These are phyloP conservation scores for Crithidia expoeki DNA, from an alignment of 208 protist genomes.

Conservation along the genomic window DNA sequence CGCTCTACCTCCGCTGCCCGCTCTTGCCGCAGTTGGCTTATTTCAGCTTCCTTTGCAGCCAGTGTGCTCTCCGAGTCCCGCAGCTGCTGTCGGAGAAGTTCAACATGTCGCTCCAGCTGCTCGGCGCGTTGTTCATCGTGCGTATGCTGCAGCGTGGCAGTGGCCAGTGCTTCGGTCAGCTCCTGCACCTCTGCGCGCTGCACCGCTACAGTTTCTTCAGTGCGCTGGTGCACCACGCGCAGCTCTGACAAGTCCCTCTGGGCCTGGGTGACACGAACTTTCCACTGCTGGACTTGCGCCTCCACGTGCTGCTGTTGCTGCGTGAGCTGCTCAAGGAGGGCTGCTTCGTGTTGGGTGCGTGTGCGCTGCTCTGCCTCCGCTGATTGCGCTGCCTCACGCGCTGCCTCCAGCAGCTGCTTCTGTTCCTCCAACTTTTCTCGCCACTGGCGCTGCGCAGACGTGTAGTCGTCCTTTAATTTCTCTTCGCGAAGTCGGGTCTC, in stretches of 20 bases:
- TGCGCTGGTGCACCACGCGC: constrained; percentile 30
- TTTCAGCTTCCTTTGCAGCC: constrained; percentile 20
- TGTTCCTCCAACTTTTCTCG: constrained; percentile 33
- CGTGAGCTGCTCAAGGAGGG: neutral
- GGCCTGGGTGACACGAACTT: constrained; percentile 10
- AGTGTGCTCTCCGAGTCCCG: constrained; percentile 16
- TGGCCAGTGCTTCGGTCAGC: constrained; percentile 23
- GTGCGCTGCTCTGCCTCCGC: constrained; percentile 8
- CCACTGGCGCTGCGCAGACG: constrained; percentile 22
- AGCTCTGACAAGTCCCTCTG: constrained; percentile 28
- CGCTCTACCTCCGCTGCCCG: constrained; percentile 11
- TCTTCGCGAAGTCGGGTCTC: constrained; percentile 17
- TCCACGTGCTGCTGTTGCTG: constrained; percentile 21
- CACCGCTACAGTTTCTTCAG: constrained; percentile 27
- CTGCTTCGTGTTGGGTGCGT: constrained; percentile 2
- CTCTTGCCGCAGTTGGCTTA: constrained; percentile 19
- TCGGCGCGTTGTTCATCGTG: constrained; percentile 22
- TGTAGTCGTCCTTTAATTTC: constrained; percentile 9
- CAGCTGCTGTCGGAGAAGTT: constrained; percentile 12
- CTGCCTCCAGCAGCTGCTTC: constrained; percentile 18
- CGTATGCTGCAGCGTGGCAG: constrained; percentile 17
- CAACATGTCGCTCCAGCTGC: constrained; percentile 8
- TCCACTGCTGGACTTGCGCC: constrained; percentile 18
- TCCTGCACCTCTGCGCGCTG: constrained; percentile 23
- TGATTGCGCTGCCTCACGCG: constrained; percentile 5